Base-by-base conservation (phyloP, 2,329 filamentous ascomycete genomes). In the Fusarium denticulatum region DNA sequence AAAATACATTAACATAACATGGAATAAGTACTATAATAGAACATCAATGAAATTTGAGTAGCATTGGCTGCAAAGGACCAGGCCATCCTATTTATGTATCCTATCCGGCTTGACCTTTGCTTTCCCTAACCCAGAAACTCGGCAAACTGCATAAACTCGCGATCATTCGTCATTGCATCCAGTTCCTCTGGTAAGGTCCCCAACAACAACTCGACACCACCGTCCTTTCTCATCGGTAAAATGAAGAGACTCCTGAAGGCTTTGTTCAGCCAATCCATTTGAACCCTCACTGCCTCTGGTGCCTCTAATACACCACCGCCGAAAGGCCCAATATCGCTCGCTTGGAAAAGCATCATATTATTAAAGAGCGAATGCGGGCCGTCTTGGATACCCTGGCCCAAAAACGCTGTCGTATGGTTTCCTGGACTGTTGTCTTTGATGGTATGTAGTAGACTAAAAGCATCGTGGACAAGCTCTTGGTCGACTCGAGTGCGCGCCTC, bases 181-280 rank as follows among this genome's bases (percentile, higher is more conserved):
- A 50, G 28, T 50, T 50, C 46, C 7, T 50, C 46, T 3, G 46
- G 28, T 24, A 50, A 24, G 3, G 46, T 50, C 8, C 46, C 46
- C 15, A 50, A 12, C 28, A 50, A 16, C 22, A 50, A 50, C 15
- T 50, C 46, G 15, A 50, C 46, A 24, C 46, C 46, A 15, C 46
- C 46, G 22, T 32, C 46, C 15, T 50, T 50, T 14, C 46, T 50
- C 46, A 24, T 24, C 15, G 46, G 46, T 22, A 50, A 32, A 24
- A 50, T 20, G 4, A 50, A 50, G 5, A 50, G 46, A 10, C 46
- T 32, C 12, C 46, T 50, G 12, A 50, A 50, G 2, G 46, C 46
- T 32, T 50, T 50, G 7, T 50, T 50, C 22, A 50, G 28, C 28
- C 46, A 50, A 50, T 50, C 46, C 46, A 50, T 50, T 28, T 50